These are phyloP conservation scores for Copromyces sp. DNA, from an alignment of 495 filamentous ascomycete species.

Conservation along the genomic window DNA sequence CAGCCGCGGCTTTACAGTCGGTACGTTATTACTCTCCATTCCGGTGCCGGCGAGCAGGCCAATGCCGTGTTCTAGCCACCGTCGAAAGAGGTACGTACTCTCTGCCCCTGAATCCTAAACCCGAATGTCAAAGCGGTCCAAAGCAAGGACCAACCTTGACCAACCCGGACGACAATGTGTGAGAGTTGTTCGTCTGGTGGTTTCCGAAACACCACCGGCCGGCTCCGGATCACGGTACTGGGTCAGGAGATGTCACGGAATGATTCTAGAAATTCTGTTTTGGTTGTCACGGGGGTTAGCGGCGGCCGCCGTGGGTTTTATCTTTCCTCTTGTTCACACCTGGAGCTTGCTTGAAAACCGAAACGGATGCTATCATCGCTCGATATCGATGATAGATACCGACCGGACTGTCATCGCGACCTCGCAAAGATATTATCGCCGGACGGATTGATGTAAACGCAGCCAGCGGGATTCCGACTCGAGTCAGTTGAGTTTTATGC, in stretches of 20 bases:
- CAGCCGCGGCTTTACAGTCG: too few species aligned
- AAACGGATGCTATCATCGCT: too few species aligned
- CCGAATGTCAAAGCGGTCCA: background rate
- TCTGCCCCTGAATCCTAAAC: background rate
- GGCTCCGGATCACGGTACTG: background rate
- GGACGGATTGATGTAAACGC: background rate
- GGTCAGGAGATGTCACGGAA: background rate
- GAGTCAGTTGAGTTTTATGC: background rate
- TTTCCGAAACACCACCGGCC: background rate
- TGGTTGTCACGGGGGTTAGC: background rate
- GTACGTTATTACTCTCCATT: too few species aligned
- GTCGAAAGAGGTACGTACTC: background rate
- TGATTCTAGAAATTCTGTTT: background rate
- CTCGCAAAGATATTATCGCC: background rate
- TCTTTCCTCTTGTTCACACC: too few species aligned
- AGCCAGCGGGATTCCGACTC: background rate
- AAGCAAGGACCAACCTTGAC: background rate
- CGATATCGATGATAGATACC: too few species aligned
- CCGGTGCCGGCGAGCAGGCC: too few species aligned
- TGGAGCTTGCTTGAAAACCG: too few species aligned
- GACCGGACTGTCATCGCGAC: background rate
- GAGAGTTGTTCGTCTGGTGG: background rate
- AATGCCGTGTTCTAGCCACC: too few species aligned
- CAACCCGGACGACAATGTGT: background rate
- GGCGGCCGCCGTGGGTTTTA: too few species aligned